Percentiles rank a stretch among this genome's conserved stretches.
Evolutionary conservation across 768 basidiomycete species (phyloP).

Genomic region (Udeniomyces megalosporus): DNA sequence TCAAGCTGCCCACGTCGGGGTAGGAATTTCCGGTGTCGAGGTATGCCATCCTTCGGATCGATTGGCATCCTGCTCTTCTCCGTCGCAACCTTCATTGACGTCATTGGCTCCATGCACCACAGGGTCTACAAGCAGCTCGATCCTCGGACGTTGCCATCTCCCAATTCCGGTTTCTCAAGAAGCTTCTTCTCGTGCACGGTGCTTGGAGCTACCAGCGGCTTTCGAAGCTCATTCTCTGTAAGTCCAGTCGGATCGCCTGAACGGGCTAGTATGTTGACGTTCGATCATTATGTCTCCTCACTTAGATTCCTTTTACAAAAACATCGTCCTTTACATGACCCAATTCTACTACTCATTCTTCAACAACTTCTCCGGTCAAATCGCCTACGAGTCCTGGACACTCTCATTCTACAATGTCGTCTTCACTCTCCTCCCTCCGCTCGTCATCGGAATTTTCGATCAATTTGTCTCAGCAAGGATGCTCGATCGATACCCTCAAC

Average conservation of each 20-base stretch:
- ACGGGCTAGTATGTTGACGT: not conserved
- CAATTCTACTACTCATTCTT: constrained; percentile 99
- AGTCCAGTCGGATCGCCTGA: constrained; percentile 27
- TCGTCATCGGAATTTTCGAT: constrained; percentile 95
- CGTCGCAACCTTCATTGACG: not conserved
- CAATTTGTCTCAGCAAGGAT: constrained; percentile 96
- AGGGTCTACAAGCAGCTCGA: constrained; percentile 95
- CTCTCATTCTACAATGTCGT: constrained; percentile 90
- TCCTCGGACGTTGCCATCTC: constrained; percentile 96
- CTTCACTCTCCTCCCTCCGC: constrained; percentile 86
- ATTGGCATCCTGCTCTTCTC: not conserved
- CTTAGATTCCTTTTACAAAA: constrained; percentile 95
- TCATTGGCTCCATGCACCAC: constrained; percentile 3
- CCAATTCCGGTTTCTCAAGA: constrained; percentile 89
- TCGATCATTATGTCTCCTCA: too few relatives aligned
- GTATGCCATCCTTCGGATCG: constrained; percentile 32
- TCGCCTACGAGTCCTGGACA: constrained; percentile 97
- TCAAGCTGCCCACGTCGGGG: constrained; percentile 91
- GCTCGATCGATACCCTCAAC: constrained; percentile 88
- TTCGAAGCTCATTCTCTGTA: constrained; percentile 89
- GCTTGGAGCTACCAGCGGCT: constrained; percentile 95
- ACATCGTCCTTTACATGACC: constrained; percentile 94
- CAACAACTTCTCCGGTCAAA: constrained; percentile 98
- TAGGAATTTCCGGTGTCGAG: constrained; percentile 95
- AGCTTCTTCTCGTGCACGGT: constrained; percentile 86